phyloP scores from a whole-genome alignment of 805 yeast genomes.

The Yamadazyma kitorensis region DNA sequence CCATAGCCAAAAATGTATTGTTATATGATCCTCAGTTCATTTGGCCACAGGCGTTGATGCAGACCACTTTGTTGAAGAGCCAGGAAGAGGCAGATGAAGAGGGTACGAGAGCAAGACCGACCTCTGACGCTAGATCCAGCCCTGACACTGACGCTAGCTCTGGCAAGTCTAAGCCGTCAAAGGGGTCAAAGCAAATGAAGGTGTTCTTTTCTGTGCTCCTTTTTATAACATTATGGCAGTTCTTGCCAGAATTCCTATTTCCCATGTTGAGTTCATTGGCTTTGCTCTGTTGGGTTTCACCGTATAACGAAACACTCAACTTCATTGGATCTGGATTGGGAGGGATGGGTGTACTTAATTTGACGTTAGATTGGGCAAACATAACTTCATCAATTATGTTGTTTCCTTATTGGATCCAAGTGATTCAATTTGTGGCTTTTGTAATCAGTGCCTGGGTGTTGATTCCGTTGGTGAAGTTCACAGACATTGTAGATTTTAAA shows the following conservation, averaged over 20 bases:
- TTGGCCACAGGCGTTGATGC: slow-evolving; percentile 55
- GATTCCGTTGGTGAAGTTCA: slow-evolving; percentile 49
- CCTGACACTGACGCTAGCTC: too few relatives aligned
- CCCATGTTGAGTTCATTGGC: slow-evolving; percentile 51
- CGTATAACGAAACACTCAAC: slow-evolving; percentile 35
- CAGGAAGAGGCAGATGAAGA: slow-evolving; percentile 20
- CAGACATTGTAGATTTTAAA: slow-evolving; percentile 23
- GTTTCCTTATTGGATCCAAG: slow-evolving; percentile 52
- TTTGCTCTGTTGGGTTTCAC: slow-evolving; percentile 48
- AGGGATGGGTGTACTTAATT: slow-evolving; percentile 49
- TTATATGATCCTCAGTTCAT: slow-evolving; percentile 48
- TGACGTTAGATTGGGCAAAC: slow-evolving; percentile 53
- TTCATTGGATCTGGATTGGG: slow-evolving; percentile 54
- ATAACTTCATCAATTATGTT: slow-evolving; percentile 49
- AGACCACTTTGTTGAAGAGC: slow-evolving; percentile 41
- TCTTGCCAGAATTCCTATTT: slow-evolving; percentile 47
- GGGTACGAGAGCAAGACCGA: too few relatives aligned
- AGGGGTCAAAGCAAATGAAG: slow-evolving; percentile 28
- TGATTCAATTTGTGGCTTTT: slow-evolving; percentile 47
- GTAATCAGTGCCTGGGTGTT: slow-evolving; percentile 47
- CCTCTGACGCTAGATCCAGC: neutral
- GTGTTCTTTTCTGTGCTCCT: slow-evolving; percentile 34
- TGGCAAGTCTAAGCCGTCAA: slow-evolving; percentile 7
- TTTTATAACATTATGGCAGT: slow-evolving; percentile 43
- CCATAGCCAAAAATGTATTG: slow-evolving; percentile 44